Percentiles rank a stretch among this genome's conserved stretches.
phyloP scores from a whole-genome alignment of 768 basidiomycete genomes.

The Rhizopogon vinicolor region DNA sequence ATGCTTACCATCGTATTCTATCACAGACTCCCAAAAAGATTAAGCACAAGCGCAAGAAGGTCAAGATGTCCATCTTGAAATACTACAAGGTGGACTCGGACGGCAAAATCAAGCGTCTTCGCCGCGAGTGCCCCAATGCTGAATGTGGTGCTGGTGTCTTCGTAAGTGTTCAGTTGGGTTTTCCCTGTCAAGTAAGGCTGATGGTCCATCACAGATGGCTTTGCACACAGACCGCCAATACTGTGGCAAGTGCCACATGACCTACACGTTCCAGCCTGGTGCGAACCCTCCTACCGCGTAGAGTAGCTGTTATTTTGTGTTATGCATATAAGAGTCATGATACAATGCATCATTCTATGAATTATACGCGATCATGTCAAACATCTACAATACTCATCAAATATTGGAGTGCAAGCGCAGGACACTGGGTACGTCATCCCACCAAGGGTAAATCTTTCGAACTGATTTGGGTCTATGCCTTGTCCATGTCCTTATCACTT shows the following conservation, averaged over 20 bases:
- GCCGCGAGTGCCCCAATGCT: constrained; percentile 89
- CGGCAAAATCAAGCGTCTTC: constrained; percentile 98
- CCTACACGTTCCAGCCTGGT: constrained; percentile 80
- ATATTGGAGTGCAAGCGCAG: no score
- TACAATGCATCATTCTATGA: neutral
- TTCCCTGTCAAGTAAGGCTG: neutral
- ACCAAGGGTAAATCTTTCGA: no score
- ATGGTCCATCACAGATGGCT: constrained; percentile 69
- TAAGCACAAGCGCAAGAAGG: constrained; percentile 99
- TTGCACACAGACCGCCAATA: constrained; percentile 98
- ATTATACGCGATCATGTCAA: neutral
- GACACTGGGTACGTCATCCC: no score
- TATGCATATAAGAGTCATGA: neutral
- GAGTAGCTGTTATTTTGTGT: constrained; percentile 10
- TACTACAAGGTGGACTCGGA: constrained; percentile 99
- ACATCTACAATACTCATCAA: neutral
- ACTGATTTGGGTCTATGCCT: no score
- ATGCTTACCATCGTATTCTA: neutral
- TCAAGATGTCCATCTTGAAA: constrained; percentile 99
- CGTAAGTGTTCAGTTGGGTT: constrained; percentile 37
- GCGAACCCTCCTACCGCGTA: constrained; percentile 73
- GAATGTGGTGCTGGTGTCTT: constrained; percentile 86
- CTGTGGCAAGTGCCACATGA: constrained; percentile 92
- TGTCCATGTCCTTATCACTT: no score
- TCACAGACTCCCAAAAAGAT: constrained; percentile 94